Conservation (phyloP, 176 grass and related monocot species). For the Bolboschoenus planiculmis region DNA sequence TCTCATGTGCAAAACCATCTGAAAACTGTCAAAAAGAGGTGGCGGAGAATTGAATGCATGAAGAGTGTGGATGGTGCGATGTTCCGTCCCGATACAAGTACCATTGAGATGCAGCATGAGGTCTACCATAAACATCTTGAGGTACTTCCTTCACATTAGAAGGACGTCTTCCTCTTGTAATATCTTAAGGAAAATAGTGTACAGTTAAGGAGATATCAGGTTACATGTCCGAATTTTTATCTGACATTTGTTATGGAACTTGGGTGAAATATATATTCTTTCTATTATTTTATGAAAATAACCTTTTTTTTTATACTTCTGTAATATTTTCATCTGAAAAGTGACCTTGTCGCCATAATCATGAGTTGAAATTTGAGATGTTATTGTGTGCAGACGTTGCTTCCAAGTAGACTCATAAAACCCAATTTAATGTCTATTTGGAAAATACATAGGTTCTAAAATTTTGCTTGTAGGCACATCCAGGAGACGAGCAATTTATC, state of each 20-base stretch:
- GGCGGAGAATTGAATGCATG: background rate
- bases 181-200: background rate
- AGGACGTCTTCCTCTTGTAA: background rate
- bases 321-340: background rate
- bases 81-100: slow-evolving; percentile 1
- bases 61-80: background rate
- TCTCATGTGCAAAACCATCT: slow-evolving; percentile 1
- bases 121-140: background rate
- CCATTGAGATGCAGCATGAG: background rate
- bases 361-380: background rate
- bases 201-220: background rate
- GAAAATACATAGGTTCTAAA: background rate
- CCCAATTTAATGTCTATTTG: background rate
- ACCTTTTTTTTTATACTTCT: background rate
- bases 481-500: slow-evolving; percentile 1
- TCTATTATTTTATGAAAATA: background rate
- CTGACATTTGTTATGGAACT: background rate
- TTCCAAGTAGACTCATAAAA: background rate
- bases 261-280: background rate
- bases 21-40: slow-evolving; percentile 7
- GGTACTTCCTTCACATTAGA: background rate
- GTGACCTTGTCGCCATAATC: background rate
- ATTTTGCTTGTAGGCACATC: slow-evolving; percentile 15
- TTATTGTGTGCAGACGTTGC: background rate
- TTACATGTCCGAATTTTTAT: background rate